Evolutionary conservation across 2,329 filamentous ascomycete genomes (phyloP), one percentile per base, ranked within the genome.

Genomic region (Alternaria novae-zelandiae): DNA sequence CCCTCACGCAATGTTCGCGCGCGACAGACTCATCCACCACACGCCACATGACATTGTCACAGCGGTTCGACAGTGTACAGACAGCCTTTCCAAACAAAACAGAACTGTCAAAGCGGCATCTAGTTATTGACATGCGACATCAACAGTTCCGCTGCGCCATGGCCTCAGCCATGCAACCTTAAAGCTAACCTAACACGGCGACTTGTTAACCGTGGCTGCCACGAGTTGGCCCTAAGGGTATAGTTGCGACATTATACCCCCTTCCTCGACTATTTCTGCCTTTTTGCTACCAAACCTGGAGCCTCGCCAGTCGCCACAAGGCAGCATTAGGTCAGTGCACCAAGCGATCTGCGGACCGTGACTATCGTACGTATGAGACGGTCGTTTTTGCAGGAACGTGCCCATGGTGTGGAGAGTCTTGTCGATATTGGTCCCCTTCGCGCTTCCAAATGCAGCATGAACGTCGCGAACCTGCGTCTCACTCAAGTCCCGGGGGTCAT

Each of bases 161-260:
- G 36, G 43, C 49, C 47, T 62, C 49, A 54, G 59, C 36, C 55
- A 62, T 50, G 56, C 56, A 44, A 57, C 47, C 54, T 53, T 62
- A 61, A 30, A n/a, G 13, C 58, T 69, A 66, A 61, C 60, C 64
- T 63, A 51, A 65, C 53, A 28, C 55, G 61, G 63, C 53, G 49
- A 47, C 30, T 49, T 54, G 63, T 49, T 49, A 23, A 63, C 50
- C 10, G 23, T 57, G 56, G 51, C 20, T 54, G 57, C 61, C 57
- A 66, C 53, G 55, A 47, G 36, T 56, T 23, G 55, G 28, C 45
- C 57, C 67, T 67, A 69, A 46, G 51, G 56, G 62, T 67, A 65
- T 67, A 68, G 60, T 47, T 65, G 65, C 63, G 64, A 69, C 66
- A 66, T 66, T 66, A 69, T 69, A 65, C 68, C 66, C 66, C 60